Base-by-base conservation (phyloP, 345 rosid genomes). In the Eucalyptus guilfoylei region DNA sequence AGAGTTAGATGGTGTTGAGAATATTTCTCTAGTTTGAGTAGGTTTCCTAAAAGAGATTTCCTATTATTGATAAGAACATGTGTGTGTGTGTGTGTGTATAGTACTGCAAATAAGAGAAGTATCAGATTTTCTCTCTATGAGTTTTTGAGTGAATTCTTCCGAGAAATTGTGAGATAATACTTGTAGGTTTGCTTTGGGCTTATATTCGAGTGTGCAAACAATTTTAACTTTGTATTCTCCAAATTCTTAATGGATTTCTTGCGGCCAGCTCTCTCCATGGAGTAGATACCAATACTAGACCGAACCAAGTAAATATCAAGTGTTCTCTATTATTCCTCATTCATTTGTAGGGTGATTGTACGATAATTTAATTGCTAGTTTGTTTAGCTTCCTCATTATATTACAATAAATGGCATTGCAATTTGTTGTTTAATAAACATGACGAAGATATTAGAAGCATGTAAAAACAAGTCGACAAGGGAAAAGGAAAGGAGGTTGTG, bases 351-450 rank as follows among this genome's bases (percentile, higher is more conserved):
- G 3, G 62, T 55, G 13, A 55, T 55, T 55, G 23, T 55, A 6
- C 0, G 6, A 0, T 30, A 55, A 23, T 55, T 55, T 55, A 60
- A 60, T 60, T 11, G n/a, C 30, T 52, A 21, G 58, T 52, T 0
- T 52, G 11, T 11, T 52, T 52, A 52, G 58, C 58, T 52, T 52
- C 26, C 5, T 52, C 58, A 52, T 52, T 52, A 21, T 19, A 52
- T 52, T 52, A 21, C 11, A 52, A 52, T 21, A 52, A 52, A 52
- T 52, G 58, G 58, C 58, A 19, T 52, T 52, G 58, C 24, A 10
- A 52, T 52, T 52, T 52, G 19, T 52, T 52, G 58, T 0, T 52
- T 19, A 52, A 52, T 52, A 52, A 52, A 52, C 58, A 52, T 19
- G 58, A 52, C 24, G 24, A 52, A 52, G 58, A 3, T 52, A 52